Percentiles rank a stretch among this genome's conserved stretches.
phyloP scores from a whole-genome alignment of 73 alveolate genomes.

The Urostyla sp. region DNA sequence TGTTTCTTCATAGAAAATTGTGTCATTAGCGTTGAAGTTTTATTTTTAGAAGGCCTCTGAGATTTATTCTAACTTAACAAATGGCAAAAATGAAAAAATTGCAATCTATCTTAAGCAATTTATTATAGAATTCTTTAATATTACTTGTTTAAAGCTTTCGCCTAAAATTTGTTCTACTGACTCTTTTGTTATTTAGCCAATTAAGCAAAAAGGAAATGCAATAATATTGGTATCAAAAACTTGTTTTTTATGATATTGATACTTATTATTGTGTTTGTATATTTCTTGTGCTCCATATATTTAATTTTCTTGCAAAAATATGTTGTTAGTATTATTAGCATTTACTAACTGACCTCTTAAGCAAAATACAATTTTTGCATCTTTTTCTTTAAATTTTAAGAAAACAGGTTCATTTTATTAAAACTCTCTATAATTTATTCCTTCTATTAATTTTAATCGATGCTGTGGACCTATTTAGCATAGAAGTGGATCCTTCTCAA shows the following conservation, averaged over 20 bases:
- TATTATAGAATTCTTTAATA: slow-evolving; percentile 34
- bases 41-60: slow-evolving; percentile 63
- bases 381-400: slow-evolving; percentile 25
- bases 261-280: background rate
- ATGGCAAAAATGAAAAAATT: slow-evolving; percentile 37
- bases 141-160: background rate
- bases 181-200: slow-evolving; percentile 56
- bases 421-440: slow-evolving; percentile 20
- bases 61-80: slow-evolving; percentile 33
- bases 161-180: slow-evolving; percentile 51
- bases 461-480: slow-evolving; percentile 28
- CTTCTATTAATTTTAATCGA: slow-evolving; percentile 30
- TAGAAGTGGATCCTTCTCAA: slow-evolving; percentile 9
- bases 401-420: slow-evolving; percentile 49
- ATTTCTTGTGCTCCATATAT: slow-evolving; percentile 49
- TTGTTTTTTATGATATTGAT: background rate
- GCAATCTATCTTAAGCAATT: slow-evolving; percentile 16
- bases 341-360: slow-evolving; percentile 37
- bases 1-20: slow-evolving; percentile 59
- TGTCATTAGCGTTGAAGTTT: slow-evolving; percentile 37
- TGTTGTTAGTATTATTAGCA: background rate
- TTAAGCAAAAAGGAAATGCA: slow-evolving; percentile 60
- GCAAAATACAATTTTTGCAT: slow-evolving; percentile 43
- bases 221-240: slow-evolving; percentile 35
- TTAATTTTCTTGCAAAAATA: background rate